Conservation (phyloP, 345 rosid genomes). For the Turnera subulata region DNA sequence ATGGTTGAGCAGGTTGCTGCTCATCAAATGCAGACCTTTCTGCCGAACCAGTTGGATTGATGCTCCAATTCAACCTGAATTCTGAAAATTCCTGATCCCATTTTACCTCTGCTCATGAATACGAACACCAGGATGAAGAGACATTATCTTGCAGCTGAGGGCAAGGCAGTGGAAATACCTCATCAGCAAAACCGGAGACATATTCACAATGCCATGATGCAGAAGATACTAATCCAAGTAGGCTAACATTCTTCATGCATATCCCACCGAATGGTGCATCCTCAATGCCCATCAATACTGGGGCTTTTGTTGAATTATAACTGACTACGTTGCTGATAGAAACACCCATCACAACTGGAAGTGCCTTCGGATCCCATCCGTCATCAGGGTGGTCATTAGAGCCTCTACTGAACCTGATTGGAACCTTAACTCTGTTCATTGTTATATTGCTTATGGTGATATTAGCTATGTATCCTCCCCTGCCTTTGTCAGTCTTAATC, state of each 20-base stretch:
- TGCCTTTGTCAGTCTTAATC: conserved; percentile 80
- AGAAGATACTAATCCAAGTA: conserved; percentile 43
- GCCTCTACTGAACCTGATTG: conserved; percentile 82
- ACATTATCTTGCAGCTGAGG: conserved; percentile 16
- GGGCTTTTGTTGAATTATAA: conserved; percentile 74
- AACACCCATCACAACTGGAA: conserved; percentile 70
- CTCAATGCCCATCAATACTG: conserved; percentile 62
- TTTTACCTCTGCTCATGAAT: too few species aligned
- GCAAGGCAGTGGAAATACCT: conserved; percentile 9
- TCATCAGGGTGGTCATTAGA: conserved; percentile 89
- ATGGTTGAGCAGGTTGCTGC: too few species aligned
- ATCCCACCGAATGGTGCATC: conserved; percentile 56
- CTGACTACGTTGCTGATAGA: conserved; percentile 56
- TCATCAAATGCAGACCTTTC: too few species aligned
- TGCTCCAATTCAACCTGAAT: too few species aligned
- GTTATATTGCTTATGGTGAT: conserved; percentile 51
- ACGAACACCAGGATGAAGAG: too few species aligned
- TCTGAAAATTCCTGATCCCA: too few species aligned
- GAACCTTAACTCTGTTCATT: conserved; percentile 84
- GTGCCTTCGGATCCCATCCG: conserved; percentile 77
- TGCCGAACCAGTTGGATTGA: too few species aligned
- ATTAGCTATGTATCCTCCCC: conserved; percentile 85
- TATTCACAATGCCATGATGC: conserved; percentile 77
- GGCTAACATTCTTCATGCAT: conserved; percentile 72
- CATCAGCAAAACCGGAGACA: conserved; percentile 59